phyloP scores from a whole-genome alignment of 805 yeast species.

The Pichia cabralensis region DNA sequence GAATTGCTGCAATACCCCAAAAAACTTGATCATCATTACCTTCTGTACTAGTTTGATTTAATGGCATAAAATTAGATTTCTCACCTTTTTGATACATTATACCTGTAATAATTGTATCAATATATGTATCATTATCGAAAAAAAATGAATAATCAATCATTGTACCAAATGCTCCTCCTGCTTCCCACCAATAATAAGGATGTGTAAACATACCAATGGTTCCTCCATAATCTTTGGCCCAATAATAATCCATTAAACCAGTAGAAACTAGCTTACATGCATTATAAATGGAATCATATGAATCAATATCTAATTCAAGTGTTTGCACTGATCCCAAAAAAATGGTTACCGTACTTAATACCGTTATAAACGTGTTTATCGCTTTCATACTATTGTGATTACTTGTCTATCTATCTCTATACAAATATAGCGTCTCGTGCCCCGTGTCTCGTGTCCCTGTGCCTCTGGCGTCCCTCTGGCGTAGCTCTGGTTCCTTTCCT shows the following conservation, averaged over 20 bases:
- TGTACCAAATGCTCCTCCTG: slow-evolving; percentile 92
- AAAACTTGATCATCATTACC: slow-evolving; percentile 98
- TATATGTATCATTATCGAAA: slow-evolving; percentile 62
- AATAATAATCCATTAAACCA: slow-evolving; percentile 64
- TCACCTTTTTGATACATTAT: slow-evolving; percentile 66
- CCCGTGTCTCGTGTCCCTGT: no score
- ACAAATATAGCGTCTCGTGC: no score
- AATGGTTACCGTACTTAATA: background rate
- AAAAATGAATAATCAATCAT: slow-evolving; percentile 69
- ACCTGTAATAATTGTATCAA: slow-evolving; percentile 46
- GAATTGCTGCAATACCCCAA: slow-evolving; percentile 92
- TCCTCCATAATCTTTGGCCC: slow-evolving; percentile 56
- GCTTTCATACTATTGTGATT: no score
- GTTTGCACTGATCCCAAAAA: background rate
- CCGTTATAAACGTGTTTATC: no score
- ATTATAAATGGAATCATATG: slow-evolving; percentile 35
- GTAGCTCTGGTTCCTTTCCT: no score
- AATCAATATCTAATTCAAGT: slow-evolving; percentile 28
- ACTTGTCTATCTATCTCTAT: no score
- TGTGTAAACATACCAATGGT: slow-evolving; percentile 76
- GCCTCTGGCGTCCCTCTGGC: no score
- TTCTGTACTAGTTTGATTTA: slow-evolving; percentile 82
- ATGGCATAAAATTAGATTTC: slow-evolving; percentile 71
- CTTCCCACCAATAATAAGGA: slow-evolving; percentile 99
- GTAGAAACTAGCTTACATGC: slow-evolving; percentile 43